A percentile compares a stretch with the other conserved stretches of the same genome.
Conservation (phyloP, 306 rosid genomes). For the Fragaria ananassa region DNA sequence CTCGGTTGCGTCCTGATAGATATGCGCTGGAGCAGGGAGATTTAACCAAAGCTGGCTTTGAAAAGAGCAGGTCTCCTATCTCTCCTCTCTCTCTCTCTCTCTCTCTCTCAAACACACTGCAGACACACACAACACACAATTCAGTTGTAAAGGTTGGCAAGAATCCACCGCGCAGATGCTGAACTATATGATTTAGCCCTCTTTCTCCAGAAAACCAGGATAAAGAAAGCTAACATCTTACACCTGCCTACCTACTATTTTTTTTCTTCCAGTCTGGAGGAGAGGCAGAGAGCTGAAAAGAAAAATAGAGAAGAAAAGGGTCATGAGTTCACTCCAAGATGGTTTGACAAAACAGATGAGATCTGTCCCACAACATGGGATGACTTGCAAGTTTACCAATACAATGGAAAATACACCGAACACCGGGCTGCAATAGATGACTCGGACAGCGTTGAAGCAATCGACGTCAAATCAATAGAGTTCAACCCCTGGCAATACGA, state of each 20-base stretch:
- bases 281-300: slow-evolving; percentile 79
- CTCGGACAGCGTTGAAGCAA: slow-evolving; percentile 38
- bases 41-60: slow-evolving; percentile 78
- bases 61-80: slow-evolving; percentile 68
- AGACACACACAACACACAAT: not conserved
- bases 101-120: slow-evolving; percentile 22
- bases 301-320: slow-evolving; percentile 51
- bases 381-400: slow-evolving; percentile 65
- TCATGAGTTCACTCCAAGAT: slow-evolving; percentile 57
- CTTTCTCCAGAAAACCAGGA: not conserved
- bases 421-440: slow-evolving; percentile 54
- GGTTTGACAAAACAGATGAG: slow-evolving; percentile 73
- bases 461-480: slow-evolving; percentile 40
- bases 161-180: not conserved
- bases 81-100: slow-evolving; percentile 34
- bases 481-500: slow-evolving; percentile 81
- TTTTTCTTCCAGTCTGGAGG: slow-evolving; percentile 57
- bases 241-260: slow-evolving; percentile 13
- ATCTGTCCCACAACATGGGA: slow-evolving; percentile 74
- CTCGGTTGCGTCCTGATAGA: slow-evolving; percentile 93
- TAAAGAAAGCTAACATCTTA: slow-evolving; percentile 10
- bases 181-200: not conserved
- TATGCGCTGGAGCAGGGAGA: slow-evolving; percentile 81
- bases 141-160: not conserved
- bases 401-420: slow-evolving; percentile 58